phyloP scores from a whole-genome alignment of 495 filamentous ascomycete species.

The Aspergillus cristatus region DNA sequence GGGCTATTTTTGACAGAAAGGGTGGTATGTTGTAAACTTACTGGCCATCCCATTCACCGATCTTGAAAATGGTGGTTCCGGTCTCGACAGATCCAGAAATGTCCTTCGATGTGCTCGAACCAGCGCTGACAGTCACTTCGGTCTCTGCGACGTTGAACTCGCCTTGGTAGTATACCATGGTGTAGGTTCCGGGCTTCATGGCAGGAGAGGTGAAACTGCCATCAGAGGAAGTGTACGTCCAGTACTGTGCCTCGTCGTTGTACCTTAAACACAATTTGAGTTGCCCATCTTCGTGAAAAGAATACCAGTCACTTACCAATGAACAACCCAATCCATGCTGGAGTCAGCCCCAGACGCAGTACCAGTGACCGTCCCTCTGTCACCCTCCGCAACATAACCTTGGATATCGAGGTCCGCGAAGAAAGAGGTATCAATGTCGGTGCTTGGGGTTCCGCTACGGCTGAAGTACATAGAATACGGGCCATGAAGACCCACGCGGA shows the following conservation, averaged over 20 bases:
- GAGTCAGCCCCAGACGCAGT: conserved; percentile 45
- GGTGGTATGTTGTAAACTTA: conserved; percentile 11
- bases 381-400: conserved; percentile 45
- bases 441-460: conserved; percentile 44
- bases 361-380: conserved; percentile 50
- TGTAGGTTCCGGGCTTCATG: conserved; percentile 61
- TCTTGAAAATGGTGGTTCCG: conserved; percentile 49
- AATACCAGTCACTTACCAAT: conserved; percentile 34
- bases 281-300: too few relatives aligned
- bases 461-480: conserved; percentile 56
- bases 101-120: conserved; percentile 39
- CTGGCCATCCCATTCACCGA: conserved; percentile 53
- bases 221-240: conserved; percentile 43
- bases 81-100: conserved; percentile 40
- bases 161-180: conserved; percentile 57
- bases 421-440: conserved; percentile 48
- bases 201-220: conserved; percentile 52
- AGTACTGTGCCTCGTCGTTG: conserved; percentile 55
- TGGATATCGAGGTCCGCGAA: conserved; percentile 47
- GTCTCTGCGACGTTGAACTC: conserved; percentile 48
- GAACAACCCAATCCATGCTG: conserved; percentile 43
- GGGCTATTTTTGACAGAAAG: too few relatives aligned
- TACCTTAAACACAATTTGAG: too few relatives aligned
- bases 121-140: conserved; percentile 46
- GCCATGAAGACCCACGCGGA: conserved; percentile 26